These are phyloP conservation scores for Ceratobasidium sp. DNA, from an alignment of 1,284 basidiomycete species.

Conservation along the genomic window DNA sequence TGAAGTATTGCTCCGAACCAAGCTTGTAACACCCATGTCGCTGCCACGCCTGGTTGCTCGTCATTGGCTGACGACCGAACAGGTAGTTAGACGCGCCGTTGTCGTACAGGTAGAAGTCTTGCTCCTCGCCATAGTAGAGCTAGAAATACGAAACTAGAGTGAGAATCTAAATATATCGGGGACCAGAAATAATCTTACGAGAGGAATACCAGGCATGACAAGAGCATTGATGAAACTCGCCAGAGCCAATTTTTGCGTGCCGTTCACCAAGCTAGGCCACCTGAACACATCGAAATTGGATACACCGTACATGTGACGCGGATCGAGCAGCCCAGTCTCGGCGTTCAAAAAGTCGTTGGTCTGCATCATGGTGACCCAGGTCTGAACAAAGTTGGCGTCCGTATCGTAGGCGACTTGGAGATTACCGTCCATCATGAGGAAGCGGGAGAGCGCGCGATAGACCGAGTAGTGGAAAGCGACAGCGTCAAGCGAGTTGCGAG, in stretches of 20 bases:
- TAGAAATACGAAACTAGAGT: conserved; percentile 47
- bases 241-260: conserved; percentile 74
- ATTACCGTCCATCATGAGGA: conserved; percentile 93
- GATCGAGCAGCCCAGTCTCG: conserved; percentile 70
- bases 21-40: conserved; percentile 89
- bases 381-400: conserved; percentile 77
- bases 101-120: conserved; percentile 84
- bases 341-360: conserved; percentile 86
- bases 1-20: conserved; percentile 89
- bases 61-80: conserved; percentile 90
- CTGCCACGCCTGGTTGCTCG: conserved; percentile 83
- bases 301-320: conserved; percentile 85
- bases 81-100: conserved; percentile 87
- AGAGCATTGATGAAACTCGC: conserved; percentile 79
- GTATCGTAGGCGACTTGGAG: conserved; percentile 82
- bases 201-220: conserved; percentile 85
- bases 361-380: conserved; percentile 90
- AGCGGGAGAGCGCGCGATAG: conserved; percentile 82
- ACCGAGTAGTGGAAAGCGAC: conserved; percentile 92
- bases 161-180: background rate
- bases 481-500: conserved; percentile 70
- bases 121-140: conserved; percentile 89
- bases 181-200: conserved; percentile 57
- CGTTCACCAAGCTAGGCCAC: conserved; percentile 87
- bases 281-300: conserved; percentile 93